Evolutionary conservation across 805 yeast genomes (phyloP).

Genomic region (Sugiyamaella smithiae): DNA sequence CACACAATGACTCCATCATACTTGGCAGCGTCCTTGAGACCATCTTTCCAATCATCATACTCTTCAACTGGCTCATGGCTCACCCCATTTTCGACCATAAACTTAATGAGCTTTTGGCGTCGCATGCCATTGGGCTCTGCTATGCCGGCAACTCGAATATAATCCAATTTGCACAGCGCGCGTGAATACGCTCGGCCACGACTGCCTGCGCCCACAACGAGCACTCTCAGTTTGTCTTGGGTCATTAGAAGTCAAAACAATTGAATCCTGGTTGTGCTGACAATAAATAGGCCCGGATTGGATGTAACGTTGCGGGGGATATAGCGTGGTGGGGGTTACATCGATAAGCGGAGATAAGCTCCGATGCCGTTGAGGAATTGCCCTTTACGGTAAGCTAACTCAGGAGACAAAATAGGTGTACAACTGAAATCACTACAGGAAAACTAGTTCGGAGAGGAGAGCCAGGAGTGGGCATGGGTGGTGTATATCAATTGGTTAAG

Average conservation of each 20-base stretch:
- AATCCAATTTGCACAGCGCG: conserved; percentile 19
- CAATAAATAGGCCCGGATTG: neutral
- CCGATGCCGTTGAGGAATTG: too few relatives aligned
- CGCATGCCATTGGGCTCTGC: conserved; percentile 22
- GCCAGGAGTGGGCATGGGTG: too few relatives aligned
- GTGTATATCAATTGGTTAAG: too few relatives aligned
- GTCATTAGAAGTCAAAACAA: conserved; percentile 11
- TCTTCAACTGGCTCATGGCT: conserved; percentile 12
- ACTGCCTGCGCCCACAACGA: conserved; percentile 25
- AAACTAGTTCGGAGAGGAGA: too few relatives aligned
- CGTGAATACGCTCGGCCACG: conserved; percentile 23
- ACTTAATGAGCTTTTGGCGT: conserved; percentile 14
- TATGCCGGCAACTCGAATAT: conserved; percentile 21
- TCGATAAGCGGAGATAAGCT: neutral
- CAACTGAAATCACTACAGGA: too few relatives aligned
- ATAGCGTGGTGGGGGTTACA: neutral
- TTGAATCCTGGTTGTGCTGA: neutral
- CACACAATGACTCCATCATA: conserved; percentile 27
- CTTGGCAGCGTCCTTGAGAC: conserved; percentile 18
- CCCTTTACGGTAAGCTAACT: too few relatives aligned
- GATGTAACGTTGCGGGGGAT: conserved; percentile 5
- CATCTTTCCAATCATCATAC: conserved; percentile 24
- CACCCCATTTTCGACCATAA: neutral
- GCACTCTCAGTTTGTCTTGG: conserved; percentile 9
- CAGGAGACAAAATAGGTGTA: too few relatives aligned